A percentile compares a stretch with the other conserved stretches of the same genome.
Evolutionary conservation across 306 rosid species (phyloP).

Genomic region (Medicago lupulina): DNA sequence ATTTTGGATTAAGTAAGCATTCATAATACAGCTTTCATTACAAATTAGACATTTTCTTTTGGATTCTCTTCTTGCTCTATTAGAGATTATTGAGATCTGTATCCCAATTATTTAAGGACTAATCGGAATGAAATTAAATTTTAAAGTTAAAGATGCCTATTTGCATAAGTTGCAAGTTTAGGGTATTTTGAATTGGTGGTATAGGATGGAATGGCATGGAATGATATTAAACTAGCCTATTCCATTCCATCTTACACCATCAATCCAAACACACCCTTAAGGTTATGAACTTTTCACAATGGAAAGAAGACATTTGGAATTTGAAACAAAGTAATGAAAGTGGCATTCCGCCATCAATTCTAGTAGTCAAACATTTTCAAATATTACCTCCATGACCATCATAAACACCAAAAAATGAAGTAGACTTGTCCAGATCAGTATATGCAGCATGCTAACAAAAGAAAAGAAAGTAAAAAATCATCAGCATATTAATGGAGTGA

Average conservation of each 20-base stretch:
- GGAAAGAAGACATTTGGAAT: slow-evolving; percentile 10
- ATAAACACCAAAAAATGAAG: slow-evolving; percentile 96
- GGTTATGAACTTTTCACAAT: background rate
- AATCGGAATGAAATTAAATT: too few relatives aligned
- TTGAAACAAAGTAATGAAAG: slow-evolving; percentile 22
- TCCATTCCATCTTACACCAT: too few relatives aligned
- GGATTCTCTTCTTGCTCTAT: too few relatives aligned
- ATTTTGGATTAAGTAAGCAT: slow-evolving; percentile 43
- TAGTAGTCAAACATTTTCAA: slow-evolving; percentile 34
- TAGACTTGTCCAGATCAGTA: slow-evolving; percentile 84
- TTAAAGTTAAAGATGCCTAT: background rate
- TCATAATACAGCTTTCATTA: slow-evolving; percentile 16
- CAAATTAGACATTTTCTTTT: slow-evolving; percentile 5
- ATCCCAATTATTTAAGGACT: background rate
- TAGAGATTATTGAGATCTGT: too few relatives aligned
- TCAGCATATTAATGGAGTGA: slow-evolving; percentile 15
- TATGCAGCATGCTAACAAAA: slow-evolving; percentile 86
- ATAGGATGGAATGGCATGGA: too few relatives aligned
- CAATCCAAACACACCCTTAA: too few relatives aligned
- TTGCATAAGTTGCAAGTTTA: background rate
- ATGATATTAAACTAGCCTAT: too few relatives aligned
- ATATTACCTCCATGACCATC: slow-evolving; percentile 99
- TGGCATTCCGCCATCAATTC: slow-evolving; percentile 27
- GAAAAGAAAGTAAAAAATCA: slow-evolving; percentile 32
- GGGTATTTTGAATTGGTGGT: too few relatives aligned